Percentiles rank a stretch among this genome's conserved stretches.
Conservation (phyloP, 306 rosid species). For the Argentina anserina region DNA sequence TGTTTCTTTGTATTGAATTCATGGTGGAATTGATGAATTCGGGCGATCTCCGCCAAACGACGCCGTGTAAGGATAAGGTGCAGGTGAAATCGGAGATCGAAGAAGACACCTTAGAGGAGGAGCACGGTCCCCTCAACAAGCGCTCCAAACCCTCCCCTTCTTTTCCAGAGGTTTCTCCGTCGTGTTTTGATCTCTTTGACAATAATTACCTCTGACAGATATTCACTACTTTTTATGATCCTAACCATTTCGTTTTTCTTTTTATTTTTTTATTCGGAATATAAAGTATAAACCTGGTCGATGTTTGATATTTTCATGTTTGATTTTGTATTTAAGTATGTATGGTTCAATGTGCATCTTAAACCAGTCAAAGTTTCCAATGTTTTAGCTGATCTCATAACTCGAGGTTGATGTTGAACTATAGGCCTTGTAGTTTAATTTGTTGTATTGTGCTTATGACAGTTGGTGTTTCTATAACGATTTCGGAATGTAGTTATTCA, state of each 20-base stretch:
- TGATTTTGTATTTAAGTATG: constrained; percentile 3
- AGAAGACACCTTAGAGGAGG: constrained; percentile 65
- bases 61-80: constrained; percentile 36
- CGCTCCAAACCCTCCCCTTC: constrained; percentile 53
- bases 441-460: not conserved
- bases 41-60: constrained; percentile 34
- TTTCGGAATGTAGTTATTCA: not conserved
- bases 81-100: constrained; percentile 74
- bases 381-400: not conserved
- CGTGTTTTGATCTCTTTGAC: not conserved
- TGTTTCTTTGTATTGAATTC: constrained; percentile 5
- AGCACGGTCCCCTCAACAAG: constrained; percentile 53
- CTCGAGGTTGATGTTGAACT: not conserved
- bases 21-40: constrained; percentile 71
- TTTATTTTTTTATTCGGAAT: not conserved
- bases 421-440: not conserved
- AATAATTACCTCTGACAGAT: no score
- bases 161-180: constrained; percentile 47
- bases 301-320: not conserved
- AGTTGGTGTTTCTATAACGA: not conserved
- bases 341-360: not conserved
- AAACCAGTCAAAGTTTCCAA: not conserved
- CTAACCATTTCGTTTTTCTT: not conserved
- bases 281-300: no score
- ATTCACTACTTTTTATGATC: not conserved